phyloP scores from a whole-genome alignment of 129 eudicot genomes.

The Solidago caesia region DNA sequence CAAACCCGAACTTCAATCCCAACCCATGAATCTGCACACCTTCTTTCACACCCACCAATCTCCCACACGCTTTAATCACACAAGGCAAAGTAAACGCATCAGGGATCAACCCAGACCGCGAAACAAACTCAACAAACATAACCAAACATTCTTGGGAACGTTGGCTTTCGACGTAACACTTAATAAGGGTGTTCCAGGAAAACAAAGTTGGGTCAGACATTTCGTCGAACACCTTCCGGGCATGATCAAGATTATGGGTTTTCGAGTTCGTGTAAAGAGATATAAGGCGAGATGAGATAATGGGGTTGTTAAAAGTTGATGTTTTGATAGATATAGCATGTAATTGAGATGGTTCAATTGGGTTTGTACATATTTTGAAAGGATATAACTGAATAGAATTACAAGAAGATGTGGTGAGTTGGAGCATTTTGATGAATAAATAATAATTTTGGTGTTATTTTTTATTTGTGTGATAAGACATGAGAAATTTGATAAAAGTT shows the following conservation, averaged over 20 bases:
- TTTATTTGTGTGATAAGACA: neutral
- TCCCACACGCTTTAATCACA: constrained; percentile 46
- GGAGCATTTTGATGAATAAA: constrained; percentile 27
- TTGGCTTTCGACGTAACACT: constrained; percentile 37
- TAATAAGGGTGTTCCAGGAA: constrained; percentile 47
- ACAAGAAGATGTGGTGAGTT: constrained; percentile 24
- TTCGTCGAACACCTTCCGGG: constrained; percentile 34
- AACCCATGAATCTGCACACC: constrained; percentile 56
- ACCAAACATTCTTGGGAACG: constrained; percentile 39
- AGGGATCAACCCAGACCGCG: constrained; percentile 27
- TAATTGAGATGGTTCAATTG: constrained; percentile 37
- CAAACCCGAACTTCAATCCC: constrained; percentile 40
- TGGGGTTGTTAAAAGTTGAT: constrained; percentile 28
- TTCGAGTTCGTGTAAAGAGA: constrained; percentile 32
- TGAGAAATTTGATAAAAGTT: neutral
- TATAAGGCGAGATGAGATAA: constrained; percentile 37
- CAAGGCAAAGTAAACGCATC: constrained; percentile 36
- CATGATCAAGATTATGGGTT: constrained; percentile 25
- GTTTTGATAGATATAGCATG: constrained; percentile 42
- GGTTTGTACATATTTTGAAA: constrained; percentile 26
- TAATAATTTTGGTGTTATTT: no score
- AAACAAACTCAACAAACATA: constrained; percentile 30
- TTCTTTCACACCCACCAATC: constrained; percentile 36
- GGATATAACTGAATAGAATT: constrained; percentile 12
- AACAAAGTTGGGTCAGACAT: constrained; percentile 33